Evolutionary conservation across 202 grass and related monocot genomes (phyloP), one percentile per base, ranked within the genome.

Genomic region (Dendrocalamus latiflorus): DNA sequence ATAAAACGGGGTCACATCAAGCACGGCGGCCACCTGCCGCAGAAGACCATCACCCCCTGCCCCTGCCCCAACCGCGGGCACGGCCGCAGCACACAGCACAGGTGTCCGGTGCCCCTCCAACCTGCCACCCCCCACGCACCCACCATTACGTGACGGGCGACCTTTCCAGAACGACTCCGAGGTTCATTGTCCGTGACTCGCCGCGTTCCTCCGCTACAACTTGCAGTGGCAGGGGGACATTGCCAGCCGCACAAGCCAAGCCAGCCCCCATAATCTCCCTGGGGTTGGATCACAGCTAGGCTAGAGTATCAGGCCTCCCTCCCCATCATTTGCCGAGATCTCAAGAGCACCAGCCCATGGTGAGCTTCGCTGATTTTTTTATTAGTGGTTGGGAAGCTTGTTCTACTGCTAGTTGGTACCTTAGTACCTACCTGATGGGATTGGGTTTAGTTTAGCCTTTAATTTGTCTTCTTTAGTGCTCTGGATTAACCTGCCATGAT

Each of bases 91-190:
- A 44, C 81, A 1, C 28, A 34, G 78, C 68, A 65, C 88, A 86
- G 84, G 74, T 79, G 79, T 78, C 78, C 57, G 65, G 13, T 6
- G 55, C 56, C 47, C 65, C 83, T 66, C 39, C 72, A 58, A 33
- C 59, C 83, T 7, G 39, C 65, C 26, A 17, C 17, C 14, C 38
- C 51, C 62, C 84, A 57, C 74, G 28, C 43, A 76, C 62, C 85
- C 65, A 83, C 74, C 88, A 72, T 10, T 75, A 6, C 55, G 88
- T 85, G 89, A 92, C 87, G 75, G 81, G 75, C 85, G 87, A 92
- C 84, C 92, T 86, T 91, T 86, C 92, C 87, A 72, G 45, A 82
- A 41, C 58, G 65, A 70, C 81, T 53, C 63, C 63, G 28, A 51
- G 43, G 64, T 77, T 49, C 65, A 62, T 78, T 82, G 77, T 60